A percentile compares a stretch with the other conserved stretches of the same genome.
Evolutionary conservation across 1,139 yeast genomes (phyloP).

Genomic region (Scheffersomyces parashehatae): DNA sequence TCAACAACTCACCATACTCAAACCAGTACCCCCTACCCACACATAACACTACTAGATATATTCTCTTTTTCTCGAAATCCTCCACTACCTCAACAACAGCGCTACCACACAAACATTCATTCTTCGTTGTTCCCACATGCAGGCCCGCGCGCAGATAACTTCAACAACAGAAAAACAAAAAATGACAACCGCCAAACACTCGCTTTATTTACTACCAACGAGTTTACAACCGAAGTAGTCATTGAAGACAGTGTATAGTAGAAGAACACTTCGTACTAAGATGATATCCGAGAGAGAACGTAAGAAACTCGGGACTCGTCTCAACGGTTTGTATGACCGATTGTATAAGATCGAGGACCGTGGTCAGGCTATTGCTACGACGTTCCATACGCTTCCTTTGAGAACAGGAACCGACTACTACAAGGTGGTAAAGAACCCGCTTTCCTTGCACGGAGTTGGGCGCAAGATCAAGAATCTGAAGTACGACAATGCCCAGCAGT

Average conservation of each 20-base stretch:
- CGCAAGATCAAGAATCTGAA: conserved; percentile 46
- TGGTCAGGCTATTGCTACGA: conserved; percentile 43
- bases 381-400: conserved; percentile 55
- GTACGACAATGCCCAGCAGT: conserved; percentile 65
- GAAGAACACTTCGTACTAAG: not conserved
- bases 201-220: conserved; percentile 1
- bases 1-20: too few relatives aligned
- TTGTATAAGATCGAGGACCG: conserved; percentile 47
- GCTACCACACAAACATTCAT: too few relatives aligned
- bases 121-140: too few relatives aligned
- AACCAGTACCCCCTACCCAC: too few relatives aligned
- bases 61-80: too few relatives aligned
- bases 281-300: conserved; percentile 38
- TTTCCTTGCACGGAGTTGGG: conserved; percentile 45
- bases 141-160: conserved; percentile 2
- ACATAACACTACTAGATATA: too few relatives aligned
- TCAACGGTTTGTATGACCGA: conserved; percentile 40
- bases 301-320: conserved; percentile 42
- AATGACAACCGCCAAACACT: not conserved
- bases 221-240: conserved; percentile 2
- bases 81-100: too few relatives aligned
- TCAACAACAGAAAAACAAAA: conserved; percentile 2
- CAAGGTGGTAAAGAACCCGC: conserved; percentile 42
- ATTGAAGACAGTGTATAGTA: not conserved
- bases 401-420: conserved; percentile 50